Evolutionary conservation across 2,329 filamentous ascomycete genomes (phyloP).

Genomic region (Basipetospora chlamydospora): DNA sequence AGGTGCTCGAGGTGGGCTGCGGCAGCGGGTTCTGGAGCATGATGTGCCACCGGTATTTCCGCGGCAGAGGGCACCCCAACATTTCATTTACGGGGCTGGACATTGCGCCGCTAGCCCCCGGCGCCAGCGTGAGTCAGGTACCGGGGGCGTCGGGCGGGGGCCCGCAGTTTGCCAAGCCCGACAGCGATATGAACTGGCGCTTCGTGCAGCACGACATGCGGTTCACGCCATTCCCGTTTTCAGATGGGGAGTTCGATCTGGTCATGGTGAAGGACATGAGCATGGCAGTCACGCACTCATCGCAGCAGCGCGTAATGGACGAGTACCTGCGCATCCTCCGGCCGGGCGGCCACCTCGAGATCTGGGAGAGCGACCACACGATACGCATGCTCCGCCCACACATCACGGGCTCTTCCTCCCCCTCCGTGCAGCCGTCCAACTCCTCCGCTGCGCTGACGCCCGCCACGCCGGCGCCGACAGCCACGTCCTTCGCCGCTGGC

Average conservation of each 20-base stretch:
- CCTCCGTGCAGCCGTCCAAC: constrained; percentile 15
- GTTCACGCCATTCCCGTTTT: constrained; percentile 60
- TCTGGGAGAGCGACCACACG: constrained; percentile 81
- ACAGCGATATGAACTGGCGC: constrained; percentile 69
- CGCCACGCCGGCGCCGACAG: no score
- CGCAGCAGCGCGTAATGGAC: constrained; percentile 43
- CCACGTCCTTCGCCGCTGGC: no score
- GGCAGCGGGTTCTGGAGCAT: constrained; percentile 83
- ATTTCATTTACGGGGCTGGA: constrained; percentile 75
- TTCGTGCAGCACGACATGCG: constrained; percentile 83
- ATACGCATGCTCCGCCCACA: constrained; percentile 74
- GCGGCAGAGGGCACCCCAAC: constrained; percentile 48
- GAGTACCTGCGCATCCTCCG: constrained; percentile 66
- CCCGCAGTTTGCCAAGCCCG: constrained; percentile 30
- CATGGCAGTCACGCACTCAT: constrained; percentile 45
- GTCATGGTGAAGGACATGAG: constrained; percentile 79
- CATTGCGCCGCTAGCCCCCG: constrained; percentile 53
- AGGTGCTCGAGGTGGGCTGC: constrained; percentile 76
- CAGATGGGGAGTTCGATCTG: constrained; percentile 68
- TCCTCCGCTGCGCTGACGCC: constrained; percentile 7
- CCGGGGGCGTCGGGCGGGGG: constrained; percentile 11
- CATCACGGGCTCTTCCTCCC: constrained; percentile 34
- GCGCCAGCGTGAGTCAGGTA: constrained; percentile 28
- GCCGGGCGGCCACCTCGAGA: constrained; percentile 66
- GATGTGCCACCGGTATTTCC: constrained; percentile 71